phyloP scores from a whole-genome alignment of 306 rosid species.

The Rosa rugosa region DNA sequence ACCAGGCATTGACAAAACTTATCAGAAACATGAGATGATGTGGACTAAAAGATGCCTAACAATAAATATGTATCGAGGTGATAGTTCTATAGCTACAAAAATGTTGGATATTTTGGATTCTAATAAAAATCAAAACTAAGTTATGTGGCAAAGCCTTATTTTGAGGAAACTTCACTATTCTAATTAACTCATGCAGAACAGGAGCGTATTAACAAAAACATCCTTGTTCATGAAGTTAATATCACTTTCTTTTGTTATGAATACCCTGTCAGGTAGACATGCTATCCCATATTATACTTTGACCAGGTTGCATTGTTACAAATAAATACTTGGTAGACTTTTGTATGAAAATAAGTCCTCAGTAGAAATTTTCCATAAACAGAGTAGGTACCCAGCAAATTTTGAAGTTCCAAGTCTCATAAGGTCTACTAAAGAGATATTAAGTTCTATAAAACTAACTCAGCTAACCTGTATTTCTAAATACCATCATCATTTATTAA shows the following conservation, averaged over 20 bases:
- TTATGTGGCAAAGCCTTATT: background rate
- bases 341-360: background rate
- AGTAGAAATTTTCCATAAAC: background rate
- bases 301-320: background rate
- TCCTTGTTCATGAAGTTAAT: background rate
- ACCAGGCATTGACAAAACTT: conserved; percentile 12
- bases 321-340: background rate
- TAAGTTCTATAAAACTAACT: background rate
- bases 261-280: background rate
- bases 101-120: background rate
- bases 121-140: background rate
- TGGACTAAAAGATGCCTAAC: background rate
- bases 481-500: background rate
- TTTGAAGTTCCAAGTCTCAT: background rate
- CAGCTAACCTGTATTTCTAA: background rate
- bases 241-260: background rate
- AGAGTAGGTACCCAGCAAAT: background rate
- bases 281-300: background rate
- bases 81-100: background rate
- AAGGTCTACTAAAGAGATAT: background rate
- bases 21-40: conserved; percentile 10
- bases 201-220: background rate
- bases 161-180: background rate
- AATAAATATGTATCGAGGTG: conserved; percentile 4
- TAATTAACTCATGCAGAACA: background rate